Percentiles rank a stretch among this genome's conserved stretches.
Conservation (phyloP, 768 basidiomycete genomes). For the Leccinum fibrillosum region DNA sequence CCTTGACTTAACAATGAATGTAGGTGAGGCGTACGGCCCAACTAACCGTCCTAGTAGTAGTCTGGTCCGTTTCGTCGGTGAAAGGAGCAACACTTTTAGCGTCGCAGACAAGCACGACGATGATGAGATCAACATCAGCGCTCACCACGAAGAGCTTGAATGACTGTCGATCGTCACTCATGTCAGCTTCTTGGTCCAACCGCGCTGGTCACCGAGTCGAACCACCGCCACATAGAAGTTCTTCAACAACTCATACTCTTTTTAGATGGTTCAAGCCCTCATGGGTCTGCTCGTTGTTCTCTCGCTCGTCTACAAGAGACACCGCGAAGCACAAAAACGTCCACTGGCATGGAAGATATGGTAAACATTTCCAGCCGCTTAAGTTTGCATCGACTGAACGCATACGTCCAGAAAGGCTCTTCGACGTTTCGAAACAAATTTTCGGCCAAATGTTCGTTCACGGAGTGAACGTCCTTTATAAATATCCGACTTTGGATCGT, state of each 20-base stretch:
- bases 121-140: slow-evolving; percentile 11
- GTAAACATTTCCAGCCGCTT: slow-evolving; percentile 37
- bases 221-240: background rate
- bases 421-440: slow-evolving; percentile 91
- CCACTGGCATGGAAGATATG: slow-evolving; percentile 81
- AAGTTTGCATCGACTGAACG: slow-evolving; percentile 3
- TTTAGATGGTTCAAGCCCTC: slow-evolving; percentile 73
- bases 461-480: slow-evolving; percentile 60
- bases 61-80: background rate
- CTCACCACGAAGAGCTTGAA: slow-evolving; percentile 7
- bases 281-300: slow-evolving; percentile 91
- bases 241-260: background rate
- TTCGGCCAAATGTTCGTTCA: slow-evolving; percentile 83
- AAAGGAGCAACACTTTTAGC: no score
- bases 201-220: slow-evolving; percentile 35
- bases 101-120: background rate
- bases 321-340: slow-evolving; percentile 79
- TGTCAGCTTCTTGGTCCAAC: slow-evolving; percentile 48
- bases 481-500: slow-evolving; percentile 73
- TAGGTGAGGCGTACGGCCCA: no score
- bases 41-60: background rate
- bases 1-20: no score
- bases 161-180: slow-evolving; percentile 39
- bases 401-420: slow-evolving; percentile 52
- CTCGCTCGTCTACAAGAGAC: slow-evolving; percentile 84